These are phyloP conservation scores for Seiridium unicorne DNA, from an alignment of 2,329 filamentous ascomycete species.

Conservation along the genomic window DNA sequence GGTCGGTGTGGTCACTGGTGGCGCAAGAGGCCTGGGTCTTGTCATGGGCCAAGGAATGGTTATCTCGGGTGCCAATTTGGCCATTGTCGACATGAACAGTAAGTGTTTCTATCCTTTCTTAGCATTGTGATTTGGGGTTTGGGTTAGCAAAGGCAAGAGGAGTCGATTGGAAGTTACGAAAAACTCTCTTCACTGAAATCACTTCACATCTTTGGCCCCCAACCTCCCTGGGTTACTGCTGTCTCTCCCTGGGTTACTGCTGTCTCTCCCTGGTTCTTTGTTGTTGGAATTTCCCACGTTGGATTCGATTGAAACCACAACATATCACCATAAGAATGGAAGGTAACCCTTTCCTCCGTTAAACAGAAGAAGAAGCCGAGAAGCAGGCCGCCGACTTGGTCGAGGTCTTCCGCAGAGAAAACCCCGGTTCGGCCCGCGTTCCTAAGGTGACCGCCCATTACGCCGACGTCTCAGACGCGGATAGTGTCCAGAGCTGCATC, in stretches of 20 bases:
- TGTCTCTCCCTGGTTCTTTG: neutral
- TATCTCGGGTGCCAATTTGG: constrained; percentile 82
- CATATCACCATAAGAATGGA: neutral
- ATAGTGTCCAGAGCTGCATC: constrained; percentile 74
- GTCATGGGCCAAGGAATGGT: constrained; percentile 94
- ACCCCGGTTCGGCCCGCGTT: constrained; percentile 68
- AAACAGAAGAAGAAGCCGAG: constrained; percentile 75
- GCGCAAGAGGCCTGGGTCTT: constrained; percentile 82
- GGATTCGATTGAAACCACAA: neutral
- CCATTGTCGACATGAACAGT: constrained; percentile 94
- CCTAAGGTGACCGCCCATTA: constrained; percentile 89
- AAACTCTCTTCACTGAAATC: too few species aligned
- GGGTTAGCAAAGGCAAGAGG: too few species aligned
- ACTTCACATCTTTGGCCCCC: too few species aligned
- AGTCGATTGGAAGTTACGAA: too few species aligned
- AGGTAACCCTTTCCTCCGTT: constrained; percentile 14
- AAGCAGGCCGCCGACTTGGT: constrained; percentile 73
- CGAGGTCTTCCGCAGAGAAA: constrained; percentile 74
- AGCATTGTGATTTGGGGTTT: neutral
- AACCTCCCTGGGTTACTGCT: too few species aligned
- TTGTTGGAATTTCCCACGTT: neutral
- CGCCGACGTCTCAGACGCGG: constrained; percentile 78
- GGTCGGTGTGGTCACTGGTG: constrained; percentile 84
- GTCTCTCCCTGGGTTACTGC: too few species aligned
- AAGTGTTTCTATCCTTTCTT: constrained; percentile 30